A percentile compares a stretch with the other conserved stretches of the same genome.
phyloP scores from a whole-genome alignment of 108 stramenopile species.

The Cyclotella sp. region DNA sequence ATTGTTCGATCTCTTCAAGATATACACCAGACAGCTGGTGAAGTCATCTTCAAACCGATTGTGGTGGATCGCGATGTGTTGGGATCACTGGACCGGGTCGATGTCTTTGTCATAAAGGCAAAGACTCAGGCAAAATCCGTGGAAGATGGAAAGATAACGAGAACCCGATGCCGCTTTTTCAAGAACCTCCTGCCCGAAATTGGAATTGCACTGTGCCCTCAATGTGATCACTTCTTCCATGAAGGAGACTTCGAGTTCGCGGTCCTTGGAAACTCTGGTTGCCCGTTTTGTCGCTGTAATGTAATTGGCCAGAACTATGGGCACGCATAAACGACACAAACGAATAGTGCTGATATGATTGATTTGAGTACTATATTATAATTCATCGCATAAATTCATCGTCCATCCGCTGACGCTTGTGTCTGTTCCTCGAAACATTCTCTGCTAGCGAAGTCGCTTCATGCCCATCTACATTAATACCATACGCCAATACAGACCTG shows the following conservation, averaged over 20 bases:
- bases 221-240: conserved; percentile 71
- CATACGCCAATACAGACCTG: too few species aligned
- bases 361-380: not conserved
- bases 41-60: not conserved
- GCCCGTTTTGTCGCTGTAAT: conserved; percentile 1
- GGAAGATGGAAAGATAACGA: not conserved
- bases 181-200: conserved; percentile 75
- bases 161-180: conserved; percentile 41
- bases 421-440: too few species aligned
- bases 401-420: too few species aligned
- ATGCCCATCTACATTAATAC: too few species aligned
- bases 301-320: conserved; percentile 2
- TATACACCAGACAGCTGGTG: conserved; percentile 29
- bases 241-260: conserved; percentile 79
- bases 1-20: too few species aligned
- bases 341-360: not conserved
- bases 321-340: not conserved
- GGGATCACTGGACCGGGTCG: not conserved
- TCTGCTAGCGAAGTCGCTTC: too few species aligned
- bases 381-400: too few species aligned
- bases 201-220: conserved; percentile 53
- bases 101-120: conserved; percentile 5
- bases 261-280: conserved; percentile 41
- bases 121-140: not conserved
- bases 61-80: not conserved